These are phyloP conservation scores for Fusarium cyanostomum DNA, from an alignment of 2,329 filamentous ascomycete species.

Conservation along the genomic window DNA sequence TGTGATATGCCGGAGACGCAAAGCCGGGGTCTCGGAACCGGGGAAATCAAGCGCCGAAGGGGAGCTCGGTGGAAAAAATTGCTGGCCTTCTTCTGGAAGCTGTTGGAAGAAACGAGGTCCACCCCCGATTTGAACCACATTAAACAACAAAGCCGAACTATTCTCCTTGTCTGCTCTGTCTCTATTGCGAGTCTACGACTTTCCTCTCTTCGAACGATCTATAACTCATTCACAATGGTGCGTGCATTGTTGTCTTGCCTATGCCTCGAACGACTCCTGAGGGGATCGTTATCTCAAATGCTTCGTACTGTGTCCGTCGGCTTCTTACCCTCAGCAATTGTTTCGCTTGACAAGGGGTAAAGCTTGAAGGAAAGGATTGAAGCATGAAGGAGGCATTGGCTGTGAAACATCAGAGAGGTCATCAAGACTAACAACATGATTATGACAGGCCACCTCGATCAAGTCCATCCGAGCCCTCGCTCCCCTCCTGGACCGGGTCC, in stretches of 20 bases:
- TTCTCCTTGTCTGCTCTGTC: conserved; percentile 18
- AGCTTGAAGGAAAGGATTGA: not conserved
- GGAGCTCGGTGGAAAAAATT: conserved; percentile 49
- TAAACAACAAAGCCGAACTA: conserved; percentile 34
- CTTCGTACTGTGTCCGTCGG: conserved; percentile 9
- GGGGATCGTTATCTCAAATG: conserved; percentile 1
- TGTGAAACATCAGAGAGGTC: not conserved
- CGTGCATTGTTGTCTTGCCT: conserved; percentile 20
- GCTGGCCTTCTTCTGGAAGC: conserved; percentile 52
- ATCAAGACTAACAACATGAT: conserved; percentile 6
- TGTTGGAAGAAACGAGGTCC: conserved; percentile 51
- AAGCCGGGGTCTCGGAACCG: conserved; percentile 44
- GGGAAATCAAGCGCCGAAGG: conserved; percentile 46
- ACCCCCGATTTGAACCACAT: conserved; percentile 42
- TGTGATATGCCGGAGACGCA: conserved; percentile 4
- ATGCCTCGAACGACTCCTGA: not conserved
- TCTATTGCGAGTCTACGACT: conserved; percentile 33
- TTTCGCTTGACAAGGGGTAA: not conserved
- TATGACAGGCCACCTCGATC: conserved; percentile 72
- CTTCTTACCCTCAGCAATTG: conserved; percentile 39
- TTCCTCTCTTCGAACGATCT: conserved; percentile 9
- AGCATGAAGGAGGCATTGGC: conserved; percentile 6
- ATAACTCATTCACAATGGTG: conserved; percentile 45
- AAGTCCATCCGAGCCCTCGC: conserved; percentile 95
- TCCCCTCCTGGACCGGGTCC: conserved; percentile 96